Conservation (phyloP, 495 filamentous ascomycete species). For the Aspergillus kassunensis region DNA sequence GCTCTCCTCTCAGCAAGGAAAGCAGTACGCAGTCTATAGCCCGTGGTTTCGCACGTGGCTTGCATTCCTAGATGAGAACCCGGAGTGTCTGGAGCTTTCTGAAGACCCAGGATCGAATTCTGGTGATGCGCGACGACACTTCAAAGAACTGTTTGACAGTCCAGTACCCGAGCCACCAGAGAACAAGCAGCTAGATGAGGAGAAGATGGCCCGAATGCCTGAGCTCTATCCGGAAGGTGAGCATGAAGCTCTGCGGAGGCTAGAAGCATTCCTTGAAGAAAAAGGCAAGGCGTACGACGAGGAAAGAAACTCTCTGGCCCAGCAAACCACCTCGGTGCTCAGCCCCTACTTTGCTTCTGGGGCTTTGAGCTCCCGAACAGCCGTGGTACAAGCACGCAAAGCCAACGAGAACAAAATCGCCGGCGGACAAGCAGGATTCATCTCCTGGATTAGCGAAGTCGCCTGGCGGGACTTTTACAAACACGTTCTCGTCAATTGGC, state of each 20-base stretch:
- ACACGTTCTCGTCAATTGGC: constrained; percentile 82
- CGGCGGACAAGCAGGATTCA: constrained; percentile 62
- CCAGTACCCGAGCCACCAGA: constrained; percentile 59
- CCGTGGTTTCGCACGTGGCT: constrained; percentile 82
- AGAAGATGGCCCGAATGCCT: constrained; percentile 54
- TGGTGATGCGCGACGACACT: constrained; percentile 43
- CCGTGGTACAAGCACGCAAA: constrained; percentile 60
- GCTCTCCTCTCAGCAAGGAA: constrained; percentile 59
- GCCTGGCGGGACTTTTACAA: constrained; percentile 94
- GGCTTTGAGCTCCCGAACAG: constrained; percentile 72
- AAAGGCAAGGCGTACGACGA: constrained; percentile 59
- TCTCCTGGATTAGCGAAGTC: constrained; percentile 79
- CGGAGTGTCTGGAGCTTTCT: constrained; percentile 56
- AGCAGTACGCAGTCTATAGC: constrained; percentile 78
- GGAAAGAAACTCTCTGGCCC: constrained; percentile 56
- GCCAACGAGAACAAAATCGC: constrained; percentile 69
- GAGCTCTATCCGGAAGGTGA: constrained; percentile 77
- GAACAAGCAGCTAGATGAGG: constrained; percentile 58
- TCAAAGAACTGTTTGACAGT: constrained; percentile 57
- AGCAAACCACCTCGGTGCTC: constrained; percentile 64
- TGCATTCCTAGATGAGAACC: constrained; percentile 63
- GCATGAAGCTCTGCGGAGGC: constrained; percentile 61
- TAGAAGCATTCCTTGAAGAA: constrained; percentile 67
- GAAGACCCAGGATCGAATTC: constrained; percentile 63
- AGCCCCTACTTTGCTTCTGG: constrained; percentile 77